These are phyloP conservation scores for Eutypa lata DNA, from an alignment of 2,329 filamentous ascomycete species.

Conservation along the genomic window DNA sequence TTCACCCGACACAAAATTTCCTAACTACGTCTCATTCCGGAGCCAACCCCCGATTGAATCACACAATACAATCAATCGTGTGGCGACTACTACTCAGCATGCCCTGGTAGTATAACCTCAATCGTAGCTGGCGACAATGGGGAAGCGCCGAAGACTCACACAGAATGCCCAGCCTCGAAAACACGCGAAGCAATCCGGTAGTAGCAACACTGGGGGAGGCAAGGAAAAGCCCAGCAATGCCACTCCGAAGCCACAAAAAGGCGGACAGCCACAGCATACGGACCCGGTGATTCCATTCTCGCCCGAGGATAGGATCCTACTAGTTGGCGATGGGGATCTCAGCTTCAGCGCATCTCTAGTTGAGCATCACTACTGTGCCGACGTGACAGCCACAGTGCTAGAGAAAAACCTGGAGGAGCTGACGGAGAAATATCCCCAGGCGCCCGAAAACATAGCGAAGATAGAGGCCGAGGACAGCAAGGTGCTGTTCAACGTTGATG, in stretches of 20 bases:
- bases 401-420: slow-evolving; percentile 59
- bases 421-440: slow-evolving; percentile 71
- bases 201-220: slow-evolving; percentile 1
- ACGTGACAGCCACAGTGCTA: slow-evolving; percentile 67
- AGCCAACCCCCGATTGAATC: no score
- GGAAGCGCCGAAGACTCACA: slow-evolving; percentile 36
- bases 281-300: slow-evolving; percentile 65
- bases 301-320: slow-evolving; percentile 64
- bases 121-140: slow-evolving; percentile 36
- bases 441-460: slow-evolving; percentile 53
- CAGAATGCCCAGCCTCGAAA: slow-evolving; percentile 15
- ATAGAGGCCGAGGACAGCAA: slow-evolving; percentile 42
- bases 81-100: slow-evolving; percentile 11
- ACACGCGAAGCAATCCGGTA: slow-evolving; percentile 5
- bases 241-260: slow-evolving; percentile 6
- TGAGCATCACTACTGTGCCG: slow-evolving; percentile 60
- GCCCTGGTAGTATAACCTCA: slow-evolving; percentile 14
- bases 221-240: slow-evolving; percentile 1
- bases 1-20: no score
- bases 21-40: no score
- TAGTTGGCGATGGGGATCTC: slow-evolving; percentile 78
- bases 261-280: slow-evolving; percentile 22
- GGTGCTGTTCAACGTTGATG: slow-evolving; percentile 65
- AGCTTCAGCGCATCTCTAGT: slow-evolving; percentile 71
- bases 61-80: no score